These are phyloP conservation scores for Scedosporium aurantiacum DNA, from an alignment of 2,329 filamentous ascomycete species.

Conservation along the genomic window DNA sequence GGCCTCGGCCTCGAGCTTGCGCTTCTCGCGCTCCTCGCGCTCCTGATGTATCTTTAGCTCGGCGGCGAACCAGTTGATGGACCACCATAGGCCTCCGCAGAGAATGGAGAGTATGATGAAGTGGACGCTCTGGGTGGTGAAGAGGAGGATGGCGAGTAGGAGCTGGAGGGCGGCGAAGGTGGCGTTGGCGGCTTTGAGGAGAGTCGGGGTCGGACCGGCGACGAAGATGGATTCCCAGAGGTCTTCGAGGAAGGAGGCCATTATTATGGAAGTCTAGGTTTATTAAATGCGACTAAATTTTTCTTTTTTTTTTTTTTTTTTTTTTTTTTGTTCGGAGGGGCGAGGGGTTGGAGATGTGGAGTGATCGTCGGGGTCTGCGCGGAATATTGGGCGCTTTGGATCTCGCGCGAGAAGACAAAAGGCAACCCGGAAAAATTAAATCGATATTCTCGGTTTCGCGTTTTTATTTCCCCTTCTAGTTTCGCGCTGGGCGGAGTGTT, in stretches of 20 bases:
- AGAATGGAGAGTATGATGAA: conserved; percentile 73
- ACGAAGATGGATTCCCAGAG: conserved; percentile 92
- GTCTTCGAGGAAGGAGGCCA: conserved; percentile 56
- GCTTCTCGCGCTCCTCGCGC: conserved; percentile 30
- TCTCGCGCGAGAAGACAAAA: no score
- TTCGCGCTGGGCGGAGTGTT: neutral
- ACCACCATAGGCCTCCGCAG: conserved; percentile 75
- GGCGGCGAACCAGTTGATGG: conserved; percentile 91
- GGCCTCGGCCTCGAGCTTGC: conserved; percentile 27
- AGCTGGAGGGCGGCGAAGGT: conserved; percentile 79
- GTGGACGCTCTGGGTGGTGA: conserved; percentile 79
- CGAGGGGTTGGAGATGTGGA: neutral
- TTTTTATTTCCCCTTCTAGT: no score
- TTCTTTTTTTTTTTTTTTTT: no score
- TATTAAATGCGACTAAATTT: no score
- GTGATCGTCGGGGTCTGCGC: no score
- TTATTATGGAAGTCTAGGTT: conserved; percentile 17
- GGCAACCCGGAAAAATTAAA: no score
- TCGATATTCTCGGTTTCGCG: no score
- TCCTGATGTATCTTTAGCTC: conserved; percentile 40
- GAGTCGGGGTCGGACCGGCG: conserved; percentile 75
- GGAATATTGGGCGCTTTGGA: no score
- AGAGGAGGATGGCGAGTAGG: conserved; percentile 62
- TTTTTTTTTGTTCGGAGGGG: neutral
- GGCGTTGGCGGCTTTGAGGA: conserved; percentile 81